Evolutionary conservation across 116 monocot species (phyloP).

Genomic region (Thalassia testudinum): DNA sequence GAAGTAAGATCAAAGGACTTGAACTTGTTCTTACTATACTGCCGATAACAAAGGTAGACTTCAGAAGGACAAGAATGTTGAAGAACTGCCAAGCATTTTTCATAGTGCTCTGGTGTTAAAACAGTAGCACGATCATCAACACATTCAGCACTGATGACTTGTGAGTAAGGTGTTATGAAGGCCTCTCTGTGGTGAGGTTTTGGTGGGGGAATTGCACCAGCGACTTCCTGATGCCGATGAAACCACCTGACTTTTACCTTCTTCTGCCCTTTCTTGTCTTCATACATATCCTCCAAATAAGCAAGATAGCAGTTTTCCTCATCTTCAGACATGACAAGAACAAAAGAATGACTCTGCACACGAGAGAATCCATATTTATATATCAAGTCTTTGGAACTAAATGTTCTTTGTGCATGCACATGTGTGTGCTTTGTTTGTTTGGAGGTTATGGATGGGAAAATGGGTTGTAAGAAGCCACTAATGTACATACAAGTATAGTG

Average conservation of each 20-base stretch:
- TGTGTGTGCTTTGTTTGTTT: no score
- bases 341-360: slow-evolving; percentile 77
- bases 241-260: slow-evolving; percentile 97
- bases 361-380: not conserved
- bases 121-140: slow-evolving; percentile 79
- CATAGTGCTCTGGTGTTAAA: slow-evolving; percentile 79
- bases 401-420: not conserved
- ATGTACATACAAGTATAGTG: slow-evolving; percentile 41
- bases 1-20: slow-evolving; percentile 65
- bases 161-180: slow-evolving; percentile 77
- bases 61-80: slow-evolving; percentile 28
- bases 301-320: slow-evolving; percentile 67
- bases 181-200: slow-evolving; percentile 75
- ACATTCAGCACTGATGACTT: slow-evolving; percentile 94
- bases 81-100: slow-evolving; percentile 42
- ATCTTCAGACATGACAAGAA: slow-evolving; percentile 84
- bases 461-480: no score
- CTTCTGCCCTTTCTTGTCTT: slow-evolving; percentile 90
- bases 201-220: slow-evolving; percentile 65
- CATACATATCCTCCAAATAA: slow-evolving; percentile 97
- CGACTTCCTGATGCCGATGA: slow-evolving; percentile 81
- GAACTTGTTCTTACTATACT: slow-evolving; percentile 85
- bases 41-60: slow-evolving; percentile 68
- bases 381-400: not conserved
- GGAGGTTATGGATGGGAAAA: no score